Evolutionary conservation across 352 stramenopile genomes (phyloP), one percentile per base, ranked within the genome.

Genomic region (Pythium utonaiense): DNA sequence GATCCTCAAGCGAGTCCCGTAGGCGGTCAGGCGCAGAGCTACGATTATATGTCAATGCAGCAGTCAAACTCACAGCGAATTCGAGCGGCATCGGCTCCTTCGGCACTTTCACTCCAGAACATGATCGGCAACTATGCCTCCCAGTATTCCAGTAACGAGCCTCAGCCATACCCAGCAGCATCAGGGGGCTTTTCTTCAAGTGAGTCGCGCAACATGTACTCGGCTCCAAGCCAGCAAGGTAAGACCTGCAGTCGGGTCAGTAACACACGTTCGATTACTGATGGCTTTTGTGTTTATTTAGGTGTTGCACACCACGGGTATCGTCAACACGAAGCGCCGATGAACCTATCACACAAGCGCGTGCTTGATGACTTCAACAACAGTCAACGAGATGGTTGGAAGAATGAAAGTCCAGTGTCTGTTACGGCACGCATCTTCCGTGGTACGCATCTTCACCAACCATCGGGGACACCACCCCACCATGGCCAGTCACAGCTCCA

Each of bases 391-490:
- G 63, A 70, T 48, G 50, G 44, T 4, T 70, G 63, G 63, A 66
- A 70, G 27, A 70, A 70, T n/a, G 63, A 70, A 47, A 66, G 57
- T 44, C 63, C 63, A 12, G 63, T 70, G 24, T 70, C 63, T 1
- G 63, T 70, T 1, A 70, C 63, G 5, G 52, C 63, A 27, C 63
- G 63, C 9, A 70, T 70, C 17, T 70, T 70, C 34, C 48, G 63
- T 41, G 57, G 57, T 6, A 70, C 64, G 6, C 60, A 66, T 27
- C 45, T 67, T 27, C 64, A 67, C 78, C 47, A 57, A 63, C 19
- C 77, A 68, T 14, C 71, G 65, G 25, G 66, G 60, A n/a, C 61
- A 74, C 8, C 62, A 80, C 24, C 71, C 62, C 24, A 69, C 40
- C 30, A 73, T 78, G 8, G 41, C 49, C 55, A 55, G 10, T 21